These are phyloP conservation scores for Otatea glauca DNA, from an alignment of 176 grass and related monocot genomes.

Conservation along the genomic window DNA sequence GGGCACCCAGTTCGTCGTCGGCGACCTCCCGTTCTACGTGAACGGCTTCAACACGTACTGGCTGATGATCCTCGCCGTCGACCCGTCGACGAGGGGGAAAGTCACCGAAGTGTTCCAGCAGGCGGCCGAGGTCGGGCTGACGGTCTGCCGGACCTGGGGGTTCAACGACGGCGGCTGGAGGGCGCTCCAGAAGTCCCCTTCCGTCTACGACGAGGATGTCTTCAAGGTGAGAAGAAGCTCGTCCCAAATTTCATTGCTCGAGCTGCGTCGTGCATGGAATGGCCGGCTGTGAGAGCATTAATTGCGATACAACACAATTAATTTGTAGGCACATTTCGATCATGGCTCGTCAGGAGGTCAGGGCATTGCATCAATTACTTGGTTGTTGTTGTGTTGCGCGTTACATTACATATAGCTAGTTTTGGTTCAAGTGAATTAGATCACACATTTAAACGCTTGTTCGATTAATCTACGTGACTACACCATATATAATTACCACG, in stretches of 20 bases:
- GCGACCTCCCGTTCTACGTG: constrained; percentile 61
- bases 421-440: neutral
- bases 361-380: too few species aligned
- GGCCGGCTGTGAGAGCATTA: too few species aligned
- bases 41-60: constrained; percentile 86
- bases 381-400: too few species aligned
- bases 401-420: neutral
- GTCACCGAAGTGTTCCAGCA: constrained; percentile 70
- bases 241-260: neutral
- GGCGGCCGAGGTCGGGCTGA: constrained; percentile 57
- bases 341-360: too few species aligned
- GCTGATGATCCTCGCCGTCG: constrained; percentile 74
- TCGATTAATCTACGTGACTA: neutral
- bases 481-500: neutral
- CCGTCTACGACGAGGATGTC: constrained; percentile 69
- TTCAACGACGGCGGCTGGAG: constrained; percentile 81
- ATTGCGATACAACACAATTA: too few species aligned
- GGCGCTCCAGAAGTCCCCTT: constrained; percentile 72
- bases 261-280: too few species aligned
- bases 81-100: constrained; percentile 61
- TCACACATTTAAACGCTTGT: neutral
- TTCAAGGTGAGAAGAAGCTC: constrained; percentile 59
- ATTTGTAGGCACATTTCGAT: too few species aligned
- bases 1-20: constrained; percentile 59
- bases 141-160: constrained; percentile 72